These are phyloP conservation scores for Aspergillus novoparasiticus DNA, from an alignment of 2,329 filamentous ascomycete genomes.

Conservation along the genomic window DNA sequence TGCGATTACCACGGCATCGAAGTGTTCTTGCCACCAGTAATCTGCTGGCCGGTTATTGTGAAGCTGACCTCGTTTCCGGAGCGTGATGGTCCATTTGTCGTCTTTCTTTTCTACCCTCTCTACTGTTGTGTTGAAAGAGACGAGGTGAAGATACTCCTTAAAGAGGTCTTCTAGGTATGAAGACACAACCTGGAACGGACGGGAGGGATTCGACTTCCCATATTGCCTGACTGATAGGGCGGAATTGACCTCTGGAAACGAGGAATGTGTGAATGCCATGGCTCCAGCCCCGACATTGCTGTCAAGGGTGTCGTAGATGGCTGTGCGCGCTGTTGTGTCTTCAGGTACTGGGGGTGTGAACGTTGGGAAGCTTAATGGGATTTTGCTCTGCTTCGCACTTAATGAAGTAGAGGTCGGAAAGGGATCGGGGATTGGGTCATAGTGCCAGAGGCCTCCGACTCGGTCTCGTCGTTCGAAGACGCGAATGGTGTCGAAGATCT, in stretches of 20 bases:
- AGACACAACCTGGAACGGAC: constrained; percentile 27
- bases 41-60: constrained; percentile 20
- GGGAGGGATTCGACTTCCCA: constrained; percentile 25
- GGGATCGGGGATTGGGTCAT: constrained; percentile 28
- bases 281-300: constrained; percentile 32
- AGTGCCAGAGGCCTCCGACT: constrained; percentile 36
- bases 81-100: constrained; percentile 33
- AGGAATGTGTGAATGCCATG: constrained; percentile 32
- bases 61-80: constrained; percentile 24
- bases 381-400: not conserved
- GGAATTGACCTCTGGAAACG: constrained; percentile 28
- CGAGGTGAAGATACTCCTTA: constrained; percentile 28
- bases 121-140: constrained; percentile 37
- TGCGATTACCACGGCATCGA: constrained; percentile 48
- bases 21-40: constrained; percentile 44
- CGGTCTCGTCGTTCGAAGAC: constrained; percentile 36
- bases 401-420: constrained; percentile 19
- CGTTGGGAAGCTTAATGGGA: constrained; percentile 22
- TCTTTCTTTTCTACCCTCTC: constrained; percentile 26
- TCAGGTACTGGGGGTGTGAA: constrained; percentile 20
- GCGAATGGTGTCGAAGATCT: constrained; percentile 32
- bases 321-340: constrained; percentile 28
- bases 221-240: constrained; percentile 22
- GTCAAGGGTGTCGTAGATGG: constrained; percentile 26
- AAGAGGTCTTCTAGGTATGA: constrained; percentile 29